Base-by-base conservation (phyloP, 2,329 filamentous ascomycete genomes). In the Xylariaceae sp. region DNA sequence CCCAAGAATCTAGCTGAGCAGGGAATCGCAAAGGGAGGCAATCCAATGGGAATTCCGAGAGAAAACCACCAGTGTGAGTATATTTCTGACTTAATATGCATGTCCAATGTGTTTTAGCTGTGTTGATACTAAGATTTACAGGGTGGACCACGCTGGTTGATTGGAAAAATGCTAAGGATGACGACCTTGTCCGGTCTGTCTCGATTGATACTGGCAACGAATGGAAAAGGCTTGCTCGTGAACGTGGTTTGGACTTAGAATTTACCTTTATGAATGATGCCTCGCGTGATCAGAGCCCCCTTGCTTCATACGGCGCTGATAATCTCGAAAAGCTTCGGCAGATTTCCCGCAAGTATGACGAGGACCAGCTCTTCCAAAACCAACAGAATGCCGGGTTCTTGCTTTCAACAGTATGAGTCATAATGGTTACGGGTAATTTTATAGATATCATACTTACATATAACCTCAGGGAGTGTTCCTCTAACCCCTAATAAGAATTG, bases 261-360 rank as follows among this genome's bases (percentile, higher is more conserved):
- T 59, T 54, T 16, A 0, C 44, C 2, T 70, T 60, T 54, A 62
- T 67, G 58, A 70, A 69, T 40, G 60, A 70, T 46, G 64, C 63
- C 1, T 56, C 61, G 1, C 42, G 58, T n/a, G 56, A 59, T 7
- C 69, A 72, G 59, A 63, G 63, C n/a, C 64, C 66, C 2, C 40
- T 71, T 12, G 47, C 50, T 9, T 47, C 42, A 3, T 71, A 72
- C 51, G 66, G 68, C 0, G 18, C 46, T 5, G 49, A 62, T 3
- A 71, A 64, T 41, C 9, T 69, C 1, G 52, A 44, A 2, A 61
- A 48, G 32, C 49, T 72, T 20, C 64, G 62, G 48, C 45, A 49
- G 6, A 50, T 64, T 2, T 54, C 60, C 0, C 23, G 43, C n/a
- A 68, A 66, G 50, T 72, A 67, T 43, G 68, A 72, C 56, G 48